Percentiles rank a stretch among this genome's conserved stretches.
Conservation (phyloP, 1,284 basidiomycete species). For the Ganoderma sinense region DNA sequence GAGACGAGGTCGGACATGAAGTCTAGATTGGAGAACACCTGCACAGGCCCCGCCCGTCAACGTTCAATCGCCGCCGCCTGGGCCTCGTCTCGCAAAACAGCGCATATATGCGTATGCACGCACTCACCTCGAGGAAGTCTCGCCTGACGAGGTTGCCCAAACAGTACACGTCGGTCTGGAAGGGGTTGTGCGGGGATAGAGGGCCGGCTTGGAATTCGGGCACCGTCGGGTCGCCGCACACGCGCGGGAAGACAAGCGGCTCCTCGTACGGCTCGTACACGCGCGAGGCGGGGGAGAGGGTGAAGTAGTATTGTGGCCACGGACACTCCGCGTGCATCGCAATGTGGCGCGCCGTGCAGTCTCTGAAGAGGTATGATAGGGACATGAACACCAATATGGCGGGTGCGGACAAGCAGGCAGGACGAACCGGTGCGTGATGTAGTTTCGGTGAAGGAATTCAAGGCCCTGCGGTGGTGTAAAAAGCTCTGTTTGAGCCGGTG, state of each 20-base stretch:
- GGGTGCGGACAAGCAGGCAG: background rate
- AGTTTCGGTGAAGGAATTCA: constrained; percentile 29
- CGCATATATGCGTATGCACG: no score
- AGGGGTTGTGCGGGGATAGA: constrained; percentile 28
- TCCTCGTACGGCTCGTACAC: constrained; percentile 23
- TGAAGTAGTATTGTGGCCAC: constrained; percentile 43
- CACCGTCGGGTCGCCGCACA: constrained; percentile 23
- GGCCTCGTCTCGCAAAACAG: no score
- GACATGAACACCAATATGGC: no score
- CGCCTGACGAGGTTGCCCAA: constrained; percentile 33
- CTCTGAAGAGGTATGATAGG: background rate
- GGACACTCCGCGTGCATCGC: constrained; percentile 31
- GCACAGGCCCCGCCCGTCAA: no score
- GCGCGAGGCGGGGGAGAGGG: constrained; percentile 47
- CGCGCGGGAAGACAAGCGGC: constrained; percentile 10
- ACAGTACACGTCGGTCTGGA: constrained; percentile 33
- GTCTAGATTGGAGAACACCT: constrained; percentile 15
- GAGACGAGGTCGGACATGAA: constrained; percentile 13
- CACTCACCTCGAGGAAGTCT: constrained; percentile 30
- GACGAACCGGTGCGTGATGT: constrained; percentile 29
- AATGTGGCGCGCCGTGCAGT: constrained; percentile 24
- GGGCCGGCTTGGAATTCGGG: constrained; percentile 20
- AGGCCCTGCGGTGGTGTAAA: constrained; percentile 23
- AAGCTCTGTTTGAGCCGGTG: background rate
- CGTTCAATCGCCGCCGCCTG: no score